Evolutionary conservation across 2,329 filamentous ascomycete species (phyloP).

Genomic region (Polytolypa hystricis): DNA sequence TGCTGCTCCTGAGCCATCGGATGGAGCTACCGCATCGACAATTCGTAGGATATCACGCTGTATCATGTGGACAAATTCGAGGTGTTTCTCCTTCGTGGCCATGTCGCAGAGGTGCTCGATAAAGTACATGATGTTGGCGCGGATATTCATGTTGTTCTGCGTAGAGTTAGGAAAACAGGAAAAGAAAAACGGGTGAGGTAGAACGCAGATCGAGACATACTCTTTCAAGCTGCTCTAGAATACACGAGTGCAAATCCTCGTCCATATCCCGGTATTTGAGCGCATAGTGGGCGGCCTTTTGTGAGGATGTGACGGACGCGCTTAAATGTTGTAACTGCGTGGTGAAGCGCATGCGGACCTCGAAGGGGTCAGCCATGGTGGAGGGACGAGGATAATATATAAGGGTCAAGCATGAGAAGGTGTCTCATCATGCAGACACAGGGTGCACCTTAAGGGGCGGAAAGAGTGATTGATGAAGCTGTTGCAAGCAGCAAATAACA

Average conservation of each 20-base stretch:
- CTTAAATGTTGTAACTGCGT: constrained; percentile 80
- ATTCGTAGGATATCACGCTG: constrained; percentile 84
- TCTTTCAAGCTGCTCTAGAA: constrained; percentile 84
- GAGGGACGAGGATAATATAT: constrained; percentile 14
- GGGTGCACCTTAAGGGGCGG: too few relatives aligned
- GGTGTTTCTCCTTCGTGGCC: constrained; percentile 62
- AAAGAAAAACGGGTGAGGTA: background rate
- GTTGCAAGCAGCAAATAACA: background rate
- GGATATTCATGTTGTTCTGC: constrained; percentile 94
- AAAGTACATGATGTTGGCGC: constrained; percentile 99
- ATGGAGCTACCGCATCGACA: constrained; percentile 81
- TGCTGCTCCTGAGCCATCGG: constrained; percentile 75
- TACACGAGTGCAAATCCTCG: constrained; percentile 94
- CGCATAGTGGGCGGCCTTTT: constrained; percentile 90
- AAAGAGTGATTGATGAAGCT: too few relatives aligned
- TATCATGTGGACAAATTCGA: constrained; percentile 85
- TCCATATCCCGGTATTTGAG: constrained; percentile 89
- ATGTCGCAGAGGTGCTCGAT: constrained; percentile 89
- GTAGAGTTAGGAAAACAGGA: background rate
- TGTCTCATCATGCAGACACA: background rate
- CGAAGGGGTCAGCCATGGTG: constrained; percentile 77
- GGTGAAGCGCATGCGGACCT: constrained; percentile 96
- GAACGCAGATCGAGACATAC: constrained; percentile 38
- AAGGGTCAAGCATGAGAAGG: background rate
- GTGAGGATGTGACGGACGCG: constrained; percentile 75